Conservation (phyloP, 2,329 filamentous ascomycete genomes). For the Thermoascus crustaceus region DNA sequence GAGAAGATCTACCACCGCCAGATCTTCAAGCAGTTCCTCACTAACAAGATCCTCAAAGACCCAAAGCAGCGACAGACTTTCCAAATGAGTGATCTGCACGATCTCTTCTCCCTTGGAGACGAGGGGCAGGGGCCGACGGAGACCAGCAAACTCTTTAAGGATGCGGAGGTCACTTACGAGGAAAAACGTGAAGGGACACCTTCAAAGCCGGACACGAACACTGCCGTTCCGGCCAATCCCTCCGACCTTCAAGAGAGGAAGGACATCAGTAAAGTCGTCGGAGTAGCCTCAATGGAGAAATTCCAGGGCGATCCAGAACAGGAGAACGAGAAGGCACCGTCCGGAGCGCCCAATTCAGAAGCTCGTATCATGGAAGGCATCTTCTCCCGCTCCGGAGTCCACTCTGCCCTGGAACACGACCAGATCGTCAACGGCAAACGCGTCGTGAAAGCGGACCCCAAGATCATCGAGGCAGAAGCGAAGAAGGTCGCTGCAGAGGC, state of each 20-base stretch:
- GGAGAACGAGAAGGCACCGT: slow-evolving; percentile 10
- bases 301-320: slow-evolving; percentile 45
- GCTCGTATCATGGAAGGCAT: slow-evolving; percentile 80
- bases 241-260: slow-evolving; percentile 20
- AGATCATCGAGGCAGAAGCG: slow-evolving; percentile 74
- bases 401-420: slow-evolving; percentile 89
- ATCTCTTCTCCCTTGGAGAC: slow-evolving; percentile 74
- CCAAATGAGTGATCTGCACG: slow-evolving; percentile 80
- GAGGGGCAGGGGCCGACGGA: slow-evolving; percentile 65
- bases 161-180: slow-evolving; percentile 66
- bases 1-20: slow-evolving; percentile 99
- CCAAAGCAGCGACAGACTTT: slow-evolving; percentile 90
- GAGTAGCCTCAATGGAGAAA: slow-evolving; percentile 58
- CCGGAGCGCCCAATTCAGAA: slow-evolving; percentile 42
- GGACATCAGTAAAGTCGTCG: slow-evolving; percentile 47
- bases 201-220: neutral
- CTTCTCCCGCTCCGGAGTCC: slow-evolving; percentile 76
- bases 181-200: slow-evolving; percentile 22
- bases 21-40: slow-evolving; percentile 96
- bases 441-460: slow-evolving; percentile 63
- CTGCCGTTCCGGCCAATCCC: slow-evolving; percentile 1
- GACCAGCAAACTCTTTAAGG: slow-evolving; percentile 77
- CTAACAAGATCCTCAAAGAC: slow-evolving; percentile 91
- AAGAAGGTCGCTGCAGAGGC: slow-evolving; percentile 70
- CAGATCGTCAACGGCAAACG: slow-evolving; percentile 74